Conservation (phyloP, 805 yeast genomes). For the Yamadazyma tumulicola region DNA sequence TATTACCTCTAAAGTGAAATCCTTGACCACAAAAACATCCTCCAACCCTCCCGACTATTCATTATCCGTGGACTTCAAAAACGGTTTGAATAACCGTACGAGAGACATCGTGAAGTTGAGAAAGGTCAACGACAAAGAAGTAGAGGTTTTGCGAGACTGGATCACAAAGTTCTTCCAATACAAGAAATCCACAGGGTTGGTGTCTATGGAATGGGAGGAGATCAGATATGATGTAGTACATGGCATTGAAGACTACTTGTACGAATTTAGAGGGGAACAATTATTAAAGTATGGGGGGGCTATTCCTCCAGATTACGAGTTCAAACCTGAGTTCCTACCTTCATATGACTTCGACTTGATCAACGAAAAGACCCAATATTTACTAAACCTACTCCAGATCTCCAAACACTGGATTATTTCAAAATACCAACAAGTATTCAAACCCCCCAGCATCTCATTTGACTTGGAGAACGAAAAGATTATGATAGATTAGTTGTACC, state of each 20-base stretch:
- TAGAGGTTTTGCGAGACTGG: conserved; percentile 27
- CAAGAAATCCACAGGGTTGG: conserved; percentile 33
- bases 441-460: conserved; percentile 12
- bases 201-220: conserved; percentile 44
- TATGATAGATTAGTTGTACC: neutral
- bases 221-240: conserved; percentile 33
- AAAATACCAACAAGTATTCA: conserved; percentile 5
- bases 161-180: conserved; percentile 32
- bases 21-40: conserved; percentile 6
- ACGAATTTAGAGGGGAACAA: conserved; percentile 30
- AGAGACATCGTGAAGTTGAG: conserved; percentile 24
- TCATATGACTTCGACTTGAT: conserved; percentile 30
- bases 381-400: conserved; percentile 6
- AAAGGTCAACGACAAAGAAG: conserved; percentile 12
- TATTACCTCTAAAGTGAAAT: conserved; percentile 6
- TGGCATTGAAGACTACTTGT: conserved; percentile 35
- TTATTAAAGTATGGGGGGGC: conserved; percentile 1
- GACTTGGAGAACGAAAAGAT: conserved; percentile 26
- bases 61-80: neutral
- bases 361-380: conserved; percentile 27
- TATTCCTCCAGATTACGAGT: neutral
- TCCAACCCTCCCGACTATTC: conserved; percentile 3
- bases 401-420: conserved; percentile 5
- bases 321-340: conserved; percentile 14
- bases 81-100: conserved; percentile 11